Evolutionary conservation across 2,329 filamentous ascomycete genomes (phyloP).

Genomic region (Pseudogymnoascus sp.): DNA sequence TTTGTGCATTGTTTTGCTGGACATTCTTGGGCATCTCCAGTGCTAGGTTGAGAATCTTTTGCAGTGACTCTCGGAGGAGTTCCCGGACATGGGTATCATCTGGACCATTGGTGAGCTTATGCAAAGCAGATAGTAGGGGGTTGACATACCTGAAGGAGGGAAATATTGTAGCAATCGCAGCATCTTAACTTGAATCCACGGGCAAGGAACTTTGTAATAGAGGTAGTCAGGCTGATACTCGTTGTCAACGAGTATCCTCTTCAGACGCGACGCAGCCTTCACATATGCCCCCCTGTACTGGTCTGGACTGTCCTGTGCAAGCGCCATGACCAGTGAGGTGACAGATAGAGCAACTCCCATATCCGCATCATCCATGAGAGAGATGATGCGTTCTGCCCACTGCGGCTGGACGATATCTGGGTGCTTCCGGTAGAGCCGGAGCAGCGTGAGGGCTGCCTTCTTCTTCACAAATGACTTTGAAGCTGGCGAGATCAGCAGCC

Average conservation of each 20-base stretch:
- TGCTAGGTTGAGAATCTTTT: slow-evolving; percentile 82
- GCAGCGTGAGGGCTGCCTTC: slow-evolving; percentile 88
- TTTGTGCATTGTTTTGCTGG: slow-evolving; percentile 98
- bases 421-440: slow-evolving; percentile 89
- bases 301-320: slow-evolving; percentile 90
- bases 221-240: slow-evolving; percentile 88
- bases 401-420: slow-evolving; percentile 90
- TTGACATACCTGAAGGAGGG: slow-evolving; percentile 68
- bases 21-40: slow-evolving; percentile 96
- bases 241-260: slow-evolving; percentile 81
- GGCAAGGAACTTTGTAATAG: slow-evolving; percentile 99
- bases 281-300: slow-evolving; percentile 90
- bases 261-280: slow-evolving; percentile 83
- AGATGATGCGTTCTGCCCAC: slow-evolving; percentile 96
- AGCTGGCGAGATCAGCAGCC: slow-evolving; percentile 86
- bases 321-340: slow-evolving; percentile 86
- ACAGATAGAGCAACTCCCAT: slow-evolving; percentile 92
- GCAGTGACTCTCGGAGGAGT: slow-evolving; percentile 83
- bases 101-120: slow-evolving; percentile 27
- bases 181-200: slow-evolving; percentile 96
- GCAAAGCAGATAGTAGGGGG: neutral
- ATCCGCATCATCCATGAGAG: slow-evolving; percentile 95
- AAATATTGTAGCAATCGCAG: slow-evolving; percentile 91
- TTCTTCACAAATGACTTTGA: slow-evolving; percentile 99
- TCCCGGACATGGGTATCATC: slow-evolving; percentile 88